Conservation (phyloP, 345 rosid genomes). For the Citrus hindsii region DNA sequence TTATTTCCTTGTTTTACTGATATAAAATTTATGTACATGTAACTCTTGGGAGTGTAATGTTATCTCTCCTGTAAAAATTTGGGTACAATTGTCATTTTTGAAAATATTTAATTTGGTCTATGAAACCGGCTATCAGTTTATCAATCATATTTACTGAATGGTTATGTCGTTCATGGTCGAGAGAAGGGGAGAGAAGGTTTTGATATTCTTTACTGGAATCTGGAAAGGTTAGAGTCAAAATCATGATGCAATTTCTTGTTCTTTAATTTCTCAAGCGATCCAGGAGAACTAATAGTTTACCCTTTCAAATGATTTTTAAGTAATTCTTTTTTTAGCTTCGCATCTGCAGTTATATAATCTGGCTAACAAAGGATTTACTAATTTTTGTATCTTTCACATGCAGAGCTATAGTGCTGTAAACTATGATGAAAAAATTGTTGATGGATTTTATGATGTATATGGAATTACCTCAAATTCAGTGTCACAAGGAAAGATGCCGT, state of each 20-base stretch:
- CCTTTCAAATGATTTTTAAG: constrained; percentile 12
- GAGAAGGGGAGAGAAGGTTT: background rate
- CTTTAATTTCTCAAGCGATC: background rate
- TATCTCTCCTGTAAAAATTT: background rate
- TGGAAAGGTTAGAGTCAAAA: background rate
- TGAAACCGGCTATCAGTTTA: background rate
- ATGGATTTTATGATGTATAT: constrained; percentile 90
- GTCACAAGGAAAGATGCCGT: constrained; percentile 75
- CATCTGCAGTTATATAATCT: constrained; percentile 3
- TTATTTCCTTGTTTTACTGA: background rate
- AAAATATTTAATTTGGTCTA: background rate
- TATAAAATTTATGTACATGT: background rate
- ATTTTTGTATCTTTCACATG: constrained; percentile 13
- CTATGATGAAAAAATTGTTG: constrained; percentile 72
- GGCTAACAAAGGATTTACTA: background rate
- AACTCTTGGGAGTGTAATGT: background rate
- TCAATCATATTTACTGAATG: background rate
- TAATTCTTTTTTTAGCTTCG: constrained; percentile 7
- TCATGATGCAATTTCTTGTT: background rate
- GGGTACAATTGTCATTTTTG: background rate
- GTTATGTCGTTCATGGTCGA: background rate
- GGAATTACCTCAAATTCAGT: constrained; percentile 58
- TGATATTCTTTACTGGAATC: background rate
- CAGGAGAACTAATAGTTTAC: background rate
- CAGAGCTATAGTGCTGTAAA: constrained; percentile 89